Base-by-base conservation (phyloP, 495 filamentous ascomycete species). In the Trichoderma reesei region DNA sequence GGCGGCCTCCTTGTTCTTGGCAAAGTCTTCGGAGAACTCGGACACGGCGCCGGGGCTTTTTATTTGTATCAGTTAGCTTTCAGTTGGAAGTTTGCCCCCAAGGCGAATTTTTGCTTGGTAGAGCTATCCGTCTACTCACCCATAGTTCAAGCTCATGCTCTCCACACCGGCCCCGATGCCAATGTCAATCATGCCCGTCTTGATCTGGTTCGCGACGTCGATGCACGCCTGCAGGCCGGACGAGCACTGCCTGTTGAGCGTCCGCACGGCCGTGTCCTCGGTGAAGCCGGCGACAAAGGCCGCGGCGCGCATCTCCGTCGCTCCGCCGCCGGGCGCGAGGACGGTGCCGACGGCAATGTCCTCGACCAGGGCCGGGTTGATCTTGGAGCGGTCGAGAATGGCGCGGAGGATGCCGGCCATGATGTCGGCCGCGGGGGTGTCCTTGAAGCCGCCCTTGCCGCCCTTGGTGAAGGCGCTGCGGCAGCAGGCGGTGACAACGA, bases 111-210 rank as follows among this genome's bases (percentile, higher is more conserved):
- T n/a, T n/a, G n/a, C n/a, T n/a, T n/a, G n/a, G n/a, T n/a, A n/a
- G n/a, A n/a, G n/a, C n/a, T n/a, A n/a, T n/a, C n/a, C n/a, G n/a
- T n/a, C n/a, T n/a, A n/a, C 84, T 70, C 79, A 88, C 85, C 92
- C 92, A 73, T 97, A 97, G 71, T 98, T 90, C 63, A 80, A 81
- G 72, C 85, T 89, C 94, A 98, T 98, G 79, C 87, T 91, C 86
- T 98, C 94, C n/a, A 96, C 92, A 72, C 94, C 94, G 5, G 92
- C 91, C 63, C 92, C 94, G 68, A 98, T 87, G 68, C 94, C 94
- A 65, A 98, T 76, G 60, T 98, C 93, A 70, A 98, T 98, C 90
- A 96, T 95, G 61, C 91, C 95, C 5, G 85, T 72, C 67, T 80
- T 80, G 72, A 98, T 91, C 63, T 88, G 89, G 77, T 97, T 95